Base-by-base conservation (phyloP, 148 eudicot species). In the Chenopodium suecicum region DNA sequence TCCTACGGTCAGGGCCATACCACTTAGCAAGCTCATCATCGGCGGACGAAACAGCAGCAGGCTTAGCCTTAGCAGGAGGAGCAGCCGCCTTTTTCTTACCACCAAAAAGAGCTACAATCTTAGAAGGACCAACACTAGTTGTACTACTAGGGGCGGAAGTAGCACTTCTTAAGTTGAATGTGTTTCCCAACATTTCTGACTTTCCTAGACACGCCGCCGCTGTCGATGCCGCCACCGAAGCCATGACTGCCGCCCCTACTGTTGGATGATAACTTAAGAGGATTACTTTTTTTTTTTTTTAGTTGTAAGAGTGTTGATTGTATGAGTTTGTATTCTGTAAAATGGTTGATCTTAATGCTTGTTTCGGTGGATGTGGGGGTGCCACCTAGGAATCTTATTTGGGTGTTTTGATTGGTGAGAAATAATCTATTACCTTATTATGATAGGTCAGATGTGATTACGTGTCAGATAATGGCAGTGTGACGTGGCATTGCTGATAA, bases 1-100 rank as follows among this genome's bases (percentile, higher is more conserved):
- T 92, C 86, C 98, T 89, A 81, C 99, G 92, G 87, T 97, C 99
- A 9, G 99, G 99, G 37, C 98, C 98, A 37, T 94, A 94, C 98
- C 98, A 94, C 89, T 94, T 94, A 87, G 97, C 91, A 58, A 94
- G 92, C 92, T 94, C 98, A 13, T 94, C 98, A 70, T 85, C 76
- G 5, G 65, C 86, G 0, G 94, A 86, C 7, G 95, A 41, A 41
- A 82, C 91, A 0, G 84, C 82, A 1, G 80, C 86, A 2, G 89
- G 34, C 84, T 92, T 92, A 29, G 93, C 76, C 84, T 91, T 91
- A 25, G 92, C 68, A 34, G 91, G 72, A 25, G 91, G 77, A 0
- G 95, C 78, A 20, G 94, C 89, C 70, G 93, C 87, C 89, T 88
- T 88, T 81, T 91, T 92, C 84, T 91, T 94, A 27, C 87, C 14